A percentile compares a stretch with the other conserved stretches of the same genome.
Conservation (phyloP, 176 grass and related monocot species). For the Oryza brachyantha region DNA sequence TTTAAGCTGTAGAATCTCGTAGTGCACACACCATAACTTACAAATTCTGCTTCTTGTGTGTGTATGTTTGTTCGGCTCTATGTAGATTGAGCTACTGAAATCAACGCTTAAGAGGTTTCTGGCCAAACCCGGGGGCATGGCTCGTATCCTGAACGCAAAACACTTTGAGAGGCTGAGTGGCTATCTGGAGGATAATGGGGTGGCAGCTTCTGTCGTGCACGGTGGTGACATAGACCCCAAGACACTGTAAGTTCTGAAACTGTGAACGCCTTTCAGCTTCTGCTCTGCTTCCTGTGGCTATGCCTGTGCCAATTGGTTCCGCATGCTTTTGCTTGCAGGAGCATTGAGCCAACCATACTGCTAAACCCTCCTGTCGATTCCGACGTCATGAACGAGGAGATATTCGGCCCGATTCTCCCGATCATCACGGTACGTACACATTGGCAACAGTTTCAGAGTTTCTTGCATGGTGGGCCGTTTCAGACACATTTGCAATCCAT, state of each 20-base stretch:
- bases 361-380: conserved; percentile 65
- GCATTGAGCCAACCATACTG: conserved; percentile 70
- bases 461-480: neutral
- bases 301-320: neutral
- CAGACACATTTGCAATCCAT: neutral
- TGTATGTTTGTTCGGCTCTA: neutral
- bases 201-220: conserved; percentile 61
- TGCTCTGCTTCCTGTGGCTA: neutral
- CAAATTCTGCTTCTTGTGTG: neutral
- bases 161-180: conserved; percentile 56
- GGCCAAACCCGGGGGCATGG: conserved; percentile 32
- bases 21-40: neutral
- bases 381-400: conserved; percentile 74
- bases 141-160: conserved; percentile 59
- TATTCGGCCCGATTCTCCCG: conserved; percentile 80
- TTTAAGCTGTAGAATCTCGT: neutral
- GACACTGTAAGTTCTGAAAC: conserved; percentile 44
- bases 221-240: conserved; percentile 54
- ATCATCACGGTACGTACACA: conserved; percentile 67
- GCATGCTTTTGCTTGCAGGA: conserved; percentile 35
- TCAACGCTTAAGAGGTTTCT: conserved; percentile 53
- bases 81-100: conserved; percentile 69
- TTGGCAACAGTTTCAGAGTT: neutral
- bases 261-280: neutral
- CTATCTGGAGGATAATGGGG: conserved; percentile 52